Evolutionary conservation across 805 yeast species (phyloP), one percentile per base, ranked within the genome.

Genomic region (Saturnispora quitensis): DNA sequence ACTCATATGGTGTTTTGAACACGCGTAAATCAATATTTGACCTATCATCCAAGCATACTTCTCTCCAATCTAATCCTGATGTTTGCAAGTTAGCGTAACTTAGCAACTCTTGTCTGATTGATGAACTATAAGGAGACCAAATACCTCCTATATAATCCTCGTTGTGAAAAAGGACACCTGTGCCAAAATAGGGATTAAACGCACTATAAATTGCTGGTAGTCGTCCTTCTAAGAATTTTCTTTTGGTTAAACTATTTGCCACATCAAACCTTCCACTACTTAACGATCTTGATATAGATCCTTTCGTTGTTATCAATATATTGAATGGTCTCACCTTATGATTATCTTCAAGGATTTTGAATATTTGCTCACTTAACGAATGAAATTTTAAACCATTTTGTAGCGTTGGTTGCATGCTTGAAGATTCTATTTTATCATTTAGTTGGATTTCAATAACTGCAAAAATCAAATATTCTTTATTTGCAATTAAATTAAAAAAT

Each of bases 181-280:
- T 69, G 0, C 89, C 79, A 47, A 77, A 76, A 28, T 77, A 70
- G 24, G 85, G 74, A 54, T 84, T 83, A 62, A 89, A 93, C 62
- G 87, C 89, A 50, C 89, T 89, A 66, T 81, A 90, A 27, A 79
- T 82, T 0, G 95, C 82, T n/a, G 79, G 74, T 22, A 93, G 69
- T n/a, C 77, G 73, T 2, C 98, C 98, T 57, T 81, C 85, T 42
- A 82, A 72, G 62, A 89, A 89, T 57, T 80, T 77, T 57, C 82
- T 79, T 61, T 83, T 87, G 68, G 86, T 89, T 60, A 82, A 76
- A 85, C 82, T 87, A 59, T 90, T 93, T 0, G 98, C 98, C 56
- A 93, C 85, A 59, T 93, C 98, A 20, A 88, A 74, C 8, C 97
- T 84, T 22, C 96, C 96, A 65, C 87, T 81, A 58, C 93, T 73